Base-by-base conservation (phyloP, 163 green algal species). In the Prototheca cutis region DNA sequence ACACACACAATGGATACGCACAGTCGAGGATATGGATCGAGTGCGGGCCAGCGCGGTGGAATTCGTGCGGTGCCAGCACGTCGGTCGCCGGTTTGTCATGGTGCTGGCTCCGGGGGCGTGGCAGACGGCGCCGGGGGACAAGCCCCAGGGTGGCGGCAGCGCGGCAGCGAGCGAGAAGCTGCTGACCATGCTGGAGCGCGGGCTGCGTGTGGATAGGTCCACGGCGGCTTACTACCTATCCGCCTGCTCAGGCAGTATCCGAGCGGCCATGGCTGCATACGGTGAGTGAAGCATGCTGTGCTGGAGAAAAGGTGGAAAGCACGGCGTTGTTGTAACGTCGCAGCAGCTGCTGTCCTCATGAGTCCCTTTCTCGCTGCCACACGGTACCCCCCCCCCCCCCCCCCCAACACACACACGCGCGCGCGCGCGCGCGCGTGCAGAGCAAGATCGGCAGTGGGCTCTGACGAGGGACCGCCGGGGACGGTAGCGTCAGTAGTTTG, bases 191-290 rank as follows among this genome's bases (percentile, higher is more conserved):
- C 19, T 66, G 25, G 40, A 66, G 45, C 40, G 45, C 17, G 29
- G 42, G 29, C 21, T 58, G 5, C 39, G n/a, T 17, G 19, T 58
- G 10, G 59, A 66, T 33, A 7, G 21, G 15, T 29, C 13, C 31
- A 66, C 59, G 4, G 59, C 59, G 6, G 27, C 15, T 48, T 66
- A 59, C 29, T 66, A 66, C 40, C 47, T 66, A 13, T n/a, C 28
- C 18, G 10, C 13, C 18, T 25, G 19, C 29, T 25, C 6, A 0
- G 48, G 48, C 6, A 31, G 34, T 42, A 17, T 56, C 25, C 47
- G 48, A 18, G 30, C 15, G 15, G 59, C 59, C n/a, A 59, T 59
- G 13, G 18, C 45, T 6, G 47, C 48, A 8, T 48, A 25, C 30
- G 56, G 42, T 56, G 47, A 27, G 42, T 56, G 40, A 18, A 24